Evolutionary conservation across 306 rosid genomes (phyloP).

Genomic region (Elaeagnus macrophylla): DNA sequence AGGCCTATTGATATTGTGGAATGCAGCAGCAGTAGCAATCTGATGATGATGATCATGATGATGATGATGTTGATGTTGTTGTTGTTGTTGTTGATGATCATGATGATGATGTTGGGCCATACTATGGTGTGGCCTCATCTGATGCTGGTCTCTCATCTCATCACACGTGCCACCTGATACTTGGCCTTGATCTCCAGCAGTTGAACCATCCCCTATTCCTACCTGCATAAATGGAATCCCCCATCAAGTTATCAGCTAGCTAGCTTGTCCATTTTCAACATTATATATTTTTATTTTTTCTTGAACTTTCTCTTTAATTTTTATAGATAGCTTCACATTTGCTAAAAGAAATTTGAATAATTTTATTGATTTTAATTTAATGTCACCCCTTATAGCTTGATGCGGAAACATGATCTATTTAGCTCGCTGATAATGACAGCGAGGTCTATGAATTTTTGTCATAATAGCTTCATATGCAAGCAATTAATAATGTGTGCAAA

Average conservation of each 20-base stretch:
- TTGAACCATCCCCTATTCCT: slow-evolving; percentile 56
- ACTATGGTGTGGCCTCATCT: no score
- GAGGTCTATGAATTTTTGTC: slow-evolving; percentile 22
- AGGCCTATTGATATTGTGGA: slow-evolving; percentile 58
- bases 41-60: slow-evolving; percentile 44
- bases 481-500: slow-evolving; percentile 26
- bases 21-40: slow-evolving; percentile 29
- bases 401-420: slow-evolving; percentile 7
- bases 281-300: neutral
- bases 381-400: slow-evolving; percentile 13
- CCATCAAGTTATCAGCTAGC: slow-evolving; percentile 7
- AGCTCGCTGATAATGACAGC: slow-evolving; percentile 34
- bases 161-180: slow-evolving; percentile 41
- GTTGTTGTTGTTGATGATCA: slow-evolving; percentile 15
- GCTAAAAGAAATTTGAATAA: no score
- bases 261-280: slow-evolving; percentile 23
- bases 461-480: slow-evolving; percentile 48
- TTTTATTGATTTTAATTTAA: neutral
- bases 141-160: slow-evolving; percentile 25
- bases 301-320: neutral
- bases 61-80: slow-evolving; percentile 33
- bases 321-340: neutral
- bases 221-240: slow-evolving; percentile 35
- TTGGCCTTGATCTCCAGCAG: slow-evolving; percentile 34
- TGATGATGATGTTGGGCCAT: no score